phyloP scores from a whole-genome alignment of 305 asterid genomes.

The Plantago rigida region DNA sequence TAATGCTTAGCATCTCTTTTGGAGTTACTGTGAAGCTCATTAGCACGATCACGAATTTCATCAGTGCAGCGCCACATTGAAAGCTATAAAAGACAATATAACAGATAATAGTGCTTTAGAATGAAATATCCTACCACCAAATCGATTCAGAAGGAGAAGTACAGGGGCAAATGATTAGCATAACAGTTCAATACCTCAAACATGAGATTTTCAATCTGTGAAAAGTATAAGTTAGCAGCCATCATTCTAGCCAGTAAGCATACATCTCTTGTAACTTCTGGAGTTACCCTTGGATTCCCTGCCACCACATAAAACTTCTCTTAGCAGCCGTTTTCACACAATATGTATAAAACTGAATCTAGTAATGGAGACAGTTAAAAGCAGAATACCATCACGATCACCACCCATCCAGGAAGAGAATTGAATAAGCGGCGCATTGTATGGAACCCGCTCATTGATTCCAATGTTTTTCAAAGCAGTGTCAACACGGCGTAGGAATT shows the following conservation, averaged over 20 bases:
- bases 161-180: neutral
- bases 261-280: conserved; percentile 90
- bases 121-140: conserved; percentile 1
- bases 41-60: conserved; percentile 51
- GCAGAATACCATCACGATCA: conserved; percentile 72
- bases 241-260: conserved; percentile 88
- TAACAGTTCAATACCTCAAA: conserved; percentile 50
- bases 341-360: neutral
- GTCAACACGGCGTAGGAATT: conserved; percentile 77
- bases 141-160: neutral
- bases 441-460: conserved; percentile 78
- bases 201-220: conserved; percentile 95
- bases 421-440: conserved; percentile 80
- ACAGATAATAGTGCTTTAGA: neutral
- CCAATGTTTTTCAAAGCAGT: conserved; percentile 90
- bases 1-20: conserved; percentile 60
- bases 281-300: conserved; percentile 95
- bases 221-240: conserved; percentile 87
- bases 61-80: conserved; percentile 80
- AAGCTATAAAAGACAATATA: conserved; percentile 33
- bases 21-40: conserved; percentile 44
- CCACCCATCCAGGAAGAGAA: conserved; percentile 98
- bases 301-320: conserved; percentile 20
- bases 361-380: conserved; percentile 1
- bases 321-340: conserved; percentile 7